phyloP scores from a whole-genome alignment of 352 stramenopile genomes.

The Chrysophaeum taylorii region DNA sequence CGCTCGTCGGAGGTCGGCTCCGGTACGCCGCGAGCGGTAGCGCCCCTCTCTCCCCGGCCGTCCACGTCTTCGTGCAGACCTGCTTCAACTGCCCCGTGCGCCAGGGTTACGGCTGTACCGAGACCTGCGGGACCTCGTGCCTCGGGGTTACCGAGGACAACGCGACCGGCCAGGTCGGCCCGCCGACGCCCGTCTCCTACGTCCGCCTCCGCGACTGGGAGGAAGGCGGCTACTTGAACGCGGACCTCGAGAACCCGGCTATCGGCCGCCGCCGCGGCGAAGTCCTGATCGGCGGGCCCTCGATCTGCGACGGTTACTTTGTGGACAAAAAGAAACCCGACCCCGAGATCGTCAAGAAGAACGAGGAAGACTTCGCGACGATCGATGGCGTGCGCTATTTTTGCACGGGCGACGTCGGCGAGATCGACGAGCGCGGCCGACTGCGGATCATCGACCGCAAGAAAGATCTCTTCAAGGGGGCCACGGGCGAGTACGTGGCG shows the following conservation, averaged over 20 bases:
- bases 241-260: neutral
- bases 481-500: slow-evolving; percentile 48
- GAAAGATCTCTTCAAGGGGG: slow-evolving; percentile 51
- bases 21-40: neutral
- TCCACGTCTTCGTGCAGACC: neutral
- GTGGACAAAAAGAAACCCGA: neutral
- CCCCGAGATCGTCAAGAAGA: neutral
- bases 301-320: neutral
- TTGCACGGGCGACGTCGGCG: slow-evolving; percentile 37
- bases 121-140: too few species aligned
- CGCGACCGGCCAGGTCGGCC: too few species aligned
- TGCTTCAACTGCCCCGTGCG: too few species aligned
- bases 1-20: slow-evolving; percentile 18
- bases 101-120: too few species aligned
- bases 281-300: neutral
- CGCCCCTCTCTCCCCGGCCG: neutral
- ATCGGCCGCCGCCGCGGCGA: neutral
- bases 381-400: slow-evolving; percentile 30
- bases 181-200: too few species aligned
- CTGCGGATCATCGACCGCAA: slow-evolving; percentile 42
- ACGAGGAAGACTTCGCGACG: neutral
- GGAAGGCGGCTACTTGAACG: neutral
- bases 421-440: slow-evolving; percentile 31
- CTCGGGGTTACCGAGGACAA: too few species aligned
- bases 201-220: too few species aligned